Evolutionary conservation across 768 basidiomycete species (phyloP).

Genomic region (Leccinum aurantiacum): DNA sequence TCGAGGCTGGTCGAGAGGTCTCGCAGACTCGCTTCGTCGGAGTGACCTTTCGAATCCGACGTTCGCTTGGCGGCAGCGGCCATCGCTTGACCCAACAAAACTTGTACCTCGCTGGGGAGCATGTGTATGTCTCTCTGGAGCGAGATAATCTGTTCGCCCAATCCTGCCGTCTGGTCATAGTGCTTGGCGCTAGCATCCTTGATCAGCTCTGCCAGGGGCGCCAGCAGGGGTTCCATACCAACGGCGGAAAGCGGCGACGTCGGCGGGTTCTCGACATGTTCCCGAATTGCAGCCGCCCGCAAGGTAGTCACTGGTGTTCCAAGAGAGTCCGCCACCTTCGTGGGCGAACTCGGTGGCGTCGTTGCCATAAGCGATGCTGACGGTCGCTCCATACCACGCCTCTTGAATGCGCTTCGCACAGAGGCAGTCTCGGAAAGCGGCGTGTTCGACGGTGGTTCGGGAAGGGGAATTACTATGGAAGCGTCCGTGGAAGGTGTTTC

Average conservation of each 20-base stretch:
- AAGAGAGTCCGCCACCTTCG: not conserved
- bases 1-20: constrained; percentile 17
- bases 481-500: constrained; percentile 23
- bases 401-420: constrained; percentile 26
- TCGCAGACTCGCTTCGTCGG: constrained; percentile 4
- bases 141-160: constrained; percentile 35
- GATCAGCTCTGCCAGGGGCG: constrained; percentile 34
- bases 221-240: constrained; percentile 21
- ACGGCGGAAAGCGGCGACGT: constrained; percentile 3
- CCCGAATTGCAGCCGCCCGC: constrained; percentile 16
- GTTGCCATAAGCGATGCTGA: not conserved
- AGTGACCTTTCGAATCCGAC: not conserved
- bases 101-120: constrained; percentile 29
- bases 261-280: constrained; percentile 21
- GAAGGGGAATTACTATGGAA: constrained; percentile 28
- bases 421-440: constrained; percentile 14
- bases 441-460: constrained; percentile 9
- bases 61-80: constrained; percentile 4
- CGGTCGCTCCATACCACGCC: constrained; percentile 1
- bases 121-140: constrained; percentile 31
- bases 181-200: constrained; percentile 37
- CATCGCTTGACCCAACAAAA: constrained; percentile 13
- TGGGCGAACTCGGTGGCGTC: constrained; percentile 16
- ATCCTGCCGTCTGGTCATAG: constrained; percentile 35
- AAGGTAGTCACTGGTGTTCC: constrained; percentile 6